Conservation (phyloP, 495 filamentous ascomycete species). For the Xylaria scruposa region DNA sequence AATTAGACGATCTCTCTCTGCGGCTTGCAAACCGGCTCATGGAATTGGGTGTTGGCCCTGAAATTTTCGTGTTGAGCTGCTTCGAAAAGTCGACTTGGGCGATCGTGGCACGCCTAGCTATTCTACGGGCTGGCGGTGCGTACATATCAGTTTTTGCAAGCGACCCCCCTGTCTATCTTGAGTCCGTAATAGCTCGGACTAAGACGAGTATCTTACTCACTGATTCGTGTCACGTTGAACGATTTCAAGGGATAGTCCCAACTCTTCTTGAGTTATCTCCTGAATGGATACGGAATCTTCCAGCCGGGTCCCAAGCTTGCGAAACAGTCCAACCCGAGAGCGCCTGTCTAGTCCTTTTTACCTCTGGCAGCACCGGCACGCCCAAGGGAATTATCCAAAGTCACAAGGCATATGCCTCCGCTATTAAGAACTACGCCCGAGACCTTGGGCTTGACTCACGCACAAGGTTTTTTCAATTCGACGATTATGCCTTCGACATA, state of each 20-base stretch:
- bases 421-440: conserved; percentile 45
- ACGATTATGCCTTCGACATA: conserved; percentile 52
- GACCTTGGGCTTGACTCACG: conserved; percentile 44
- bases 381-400: conserved; percentile 54
- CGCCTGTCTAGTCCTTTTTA: conserved; percentile 49
- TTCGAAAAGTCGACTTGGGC: conserved; percentile 60
- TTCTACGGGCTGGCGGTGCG: conserved; percentile 47
- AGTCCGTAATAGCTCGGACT: conserved; percentile 21
- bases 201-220: conserved; percentile 19
- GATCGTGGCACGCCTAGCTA: conserved; percentile 47
- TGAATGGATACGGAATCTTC: conserved; percentile 15
- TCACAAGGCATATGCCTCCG: conserved; percentile 33
- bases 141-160: conserved; percentile 36
- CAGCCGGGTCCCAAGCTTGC: conserved; percentile 1
- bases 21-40: conserved; percentile 39
- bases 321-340: conserved; percentile 18
- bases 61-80: conserved; percentile 58
- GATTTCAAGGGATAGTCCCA: conserved; percentile 22
- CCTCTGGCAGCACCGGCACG: conserved; percentile 52
- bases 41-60: conserved; percentile 53
- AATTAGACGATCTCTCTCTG: conserved; percentile 42
- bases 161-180: conserved; percentile 33
- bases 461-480: conserved; percentile 55
- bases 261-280: conserved; percentile 24
- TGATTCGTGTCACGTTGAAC: conserved; percentile 5